phyloP scores from a whole-genome alignment of 768 basidiomycete genomes.

The Trametes villosa region DNA sequence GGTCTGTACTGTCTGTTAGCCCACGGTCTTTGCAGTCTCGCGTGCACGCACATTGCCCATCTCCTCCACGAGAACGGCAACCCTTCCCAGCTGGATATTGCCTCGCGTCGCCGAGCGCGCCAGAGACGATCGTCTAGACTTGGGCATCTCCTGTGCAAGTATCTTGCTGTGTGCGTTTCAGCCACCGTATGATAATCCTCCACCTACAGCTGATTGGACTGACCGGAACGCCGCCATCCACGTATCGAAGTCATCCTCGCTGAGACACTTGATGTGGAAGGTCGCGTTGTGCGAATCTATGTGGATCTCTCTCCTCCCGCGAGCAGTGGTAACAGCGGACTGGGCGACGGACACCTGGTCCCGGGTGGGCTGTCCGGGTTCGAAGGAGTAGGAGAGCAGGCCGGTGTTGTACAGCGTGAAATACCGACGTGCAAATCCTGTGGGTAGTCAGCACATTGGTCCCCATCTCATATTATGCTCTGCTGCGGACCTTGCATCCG shows the following conservation, averaged over 20 bases:
- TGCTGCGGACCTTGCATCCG: constrained; percentile 74
- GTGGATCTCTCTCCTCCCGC: constrained; percentile 79
- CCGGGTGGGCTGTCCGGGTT: constrained; percentile 70
- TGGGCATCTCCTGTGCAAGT: constrained; percentile 51
- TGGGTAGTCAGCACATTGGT: background rate
- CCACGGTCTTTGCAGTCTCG: background rate
- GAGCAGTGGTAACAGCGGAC: constrained; percentile 77
- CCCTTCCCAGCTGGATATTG: constrained; percentile 51
- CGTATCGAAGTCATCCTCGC: constrained; percentile 63
- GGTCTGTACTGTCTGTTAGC: constrained; percentile 43
- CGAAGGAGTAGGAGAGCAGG: constrained; percentile 73
- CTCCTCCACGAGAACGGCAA: constrained; percentile 61
- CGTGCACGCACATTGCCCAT: constrained; percentile 59
- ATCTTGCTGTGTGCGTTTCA: constrained; percentile 54
- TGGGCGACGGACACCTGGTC: constrained; percentile 66
- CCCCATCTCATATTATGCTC: background rate
- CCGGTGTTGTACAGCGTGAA: constrained; percentile 73
- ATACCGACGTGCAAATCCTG: constrained; percentile 86
- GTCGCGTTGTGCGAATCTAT: constrained; percentile 77
- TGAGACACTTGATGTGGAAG: constrained; percentile 84
- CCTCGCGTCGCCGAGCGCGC: constrained; percentile 44
- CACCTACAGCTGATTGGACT: constrained; percentile 14
- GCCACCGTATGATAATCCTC: background rate
- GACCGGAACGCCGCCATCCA: constrained; percentile 83
- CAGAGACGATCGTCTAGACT: constrained; percentile 39